Conservation (phyloP, 768 basidiomycete species). For the Termitomyces sp. region DNA sequence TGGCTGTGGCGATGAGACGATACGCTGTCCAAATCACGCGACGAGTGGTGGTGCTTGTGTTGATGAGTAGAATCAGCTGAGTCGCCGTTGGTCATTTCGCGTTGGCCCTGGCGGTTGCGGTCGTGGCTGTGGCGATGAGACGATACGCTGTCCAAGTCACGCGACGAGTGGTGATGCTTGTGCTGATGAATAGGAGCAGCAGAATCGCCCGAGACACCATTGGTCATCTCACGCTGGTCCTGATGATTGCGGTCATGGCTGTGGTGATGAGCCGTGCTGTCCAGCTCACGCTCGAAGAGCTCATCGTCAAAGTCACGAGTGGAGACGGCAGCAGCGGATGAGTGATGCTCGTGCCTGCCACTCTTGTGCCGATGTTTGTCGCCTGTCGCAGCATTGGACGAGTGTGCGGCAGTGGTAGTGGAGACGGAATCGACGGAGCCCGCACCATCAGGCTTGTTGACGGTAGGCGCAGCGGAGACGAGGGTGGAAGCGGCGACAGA, state of each 20-base stretch:
- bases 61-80: neutral
- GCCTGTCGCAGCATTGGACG: neutral
- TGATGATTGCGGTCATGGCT: neutral
- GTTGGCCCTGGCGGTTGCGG: neutral
- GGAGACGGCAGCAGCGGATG: neutral
- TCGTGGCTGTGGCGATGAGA: neutral
- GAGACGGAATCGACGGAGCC: neutral
- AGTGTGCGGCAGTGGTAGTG: neutral
- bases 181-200: too few species aligned
- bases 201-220: too few species aligned
- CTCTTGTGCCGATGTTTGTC: neutral
- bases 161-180: neutral
- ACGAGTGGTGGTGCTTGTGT: neutral
- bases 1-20: neutral
- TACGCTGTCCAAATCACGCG: neutral
- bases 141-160: neutral
- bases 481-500: slow-evolving; percentile 10
- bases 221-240: too few species aligned
- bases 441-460: neutral
- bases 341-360: neutral
- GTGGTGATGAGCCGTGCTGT: neutral
- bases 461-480: slow-evolving; percentile 8
- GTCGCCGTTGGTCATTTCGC: neutral
- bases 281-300: neutral
- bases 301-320: neutral